Conservation (phyloP, 768 basidiomycete species). For the Rhizopogon salebrosus region DNA sequence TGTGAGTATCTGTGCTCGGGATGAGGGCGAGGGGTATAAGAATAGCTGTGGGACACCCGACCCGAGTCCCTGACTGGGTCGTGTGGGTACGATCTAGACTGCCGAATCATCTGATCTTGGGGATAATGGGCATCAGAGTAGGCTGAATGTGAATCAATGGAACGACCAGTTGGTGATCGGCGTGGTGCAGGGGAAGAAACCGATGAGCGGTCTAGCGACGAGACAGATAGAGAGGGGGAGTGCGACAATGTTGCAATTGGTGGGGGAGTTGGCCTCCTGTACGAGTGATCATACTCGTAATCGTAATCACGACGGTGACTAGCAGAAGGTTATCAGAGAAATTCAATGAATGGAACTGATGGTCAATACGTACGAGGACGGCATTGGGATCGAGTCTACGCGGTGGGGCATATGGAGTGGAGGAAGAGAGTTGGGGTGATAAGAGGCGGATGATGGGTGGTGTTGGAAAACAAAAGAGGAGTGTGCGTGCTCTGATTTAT, state of each 20-base stretch:
- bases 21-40: slow-evolving; percentile 22
- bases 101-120: slow-evolving; percentile 28
- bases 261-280: slow-evolving; percentile 40
- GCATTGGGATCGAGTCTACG: slow-evolving; percentile 34
- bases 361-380: slow-evolving; percentile 27
- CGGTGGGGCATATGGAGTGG: slow-evolving; percentile 45
- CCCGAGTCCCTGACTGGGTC: slow-evolving; percentile 28
- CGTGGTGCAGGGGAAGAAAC: slow-evolving; percentile 55
- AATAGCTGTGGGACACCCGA: slow-evolving; percentile 32
- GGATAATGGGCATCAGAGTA: slow-evolving; percentile 36
- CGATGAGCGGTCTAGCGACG: slow-evolving; percentile 55
- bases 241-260: slow-evolving; percentile 48
- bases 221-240: slow-evolving; percentile 57
- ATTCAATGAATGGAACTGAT: slow-evolving; percentile 17
- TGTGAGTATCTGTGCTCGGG: slow-evolving; percentile 27
- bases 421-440: slow-evolving; percentile 9
- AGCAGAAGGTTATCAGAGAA: slow-evolving; percentile 22
- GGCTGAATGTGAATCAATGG: slow-evolving; percentile 22
- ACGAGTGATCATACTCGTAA: slow-evolving; percentile 35
- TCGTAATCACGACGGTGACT: slow-evolving; percentile 34
- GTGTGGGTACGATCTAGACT: slow-evolving; percentile 27
- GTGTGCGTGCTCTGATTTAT: slow-evolving; percentile 30
- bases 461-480: slow-evolving; percentile 15
- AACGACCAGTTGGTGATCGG: slow-evolving; percentile 31
- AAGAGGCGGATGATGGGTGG: slow-evolving; percentile 11